Evolutionary conservation across 2,329 filamentous ascomycete species (phyloP).

Genomic region (Neurospora crassa): DNA sequence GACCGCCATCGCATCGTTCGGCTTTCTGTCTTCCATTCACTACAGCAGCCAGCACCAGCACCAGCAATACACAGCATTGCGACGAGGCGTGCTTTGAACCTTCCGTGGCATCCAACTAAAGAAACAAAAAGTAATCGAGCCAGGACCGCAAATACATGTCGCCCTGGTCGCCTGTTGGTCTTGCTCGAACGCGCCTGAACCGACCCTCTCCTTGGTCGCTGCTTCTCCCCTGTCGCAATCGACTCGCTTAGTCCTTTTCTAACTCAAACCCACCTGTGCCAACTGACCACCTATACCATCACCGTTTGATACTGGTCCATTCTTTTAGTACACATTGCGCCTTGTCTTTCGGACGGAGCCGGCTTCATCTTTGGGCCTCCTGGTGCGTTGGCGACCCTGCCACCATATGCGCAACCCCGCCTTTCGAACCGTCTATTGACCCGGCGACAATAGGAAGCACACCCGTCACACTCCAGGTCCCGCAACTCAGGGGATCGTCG

Average conservation of each 20-base stretch:
- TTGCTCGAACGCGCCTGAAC: background rate
- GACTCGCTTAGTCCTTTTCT: background rate
- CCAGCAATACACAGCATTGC: background rate
- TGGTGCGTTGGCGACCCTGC: background rate
- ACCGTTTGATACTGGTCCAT: background rate
- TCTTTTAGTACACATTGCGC: background rate
- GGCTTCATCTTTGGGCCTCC: background rate
- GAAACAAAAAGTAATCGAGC: background rate
- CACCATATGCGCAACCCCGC: background rate
- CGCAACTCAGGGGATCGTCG: background rate
- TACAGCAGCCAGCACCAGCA: background rate
- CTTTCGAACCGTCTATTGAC: background rate
- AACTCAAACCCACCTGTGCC: background rate
- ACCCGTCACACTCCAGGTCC: background rate
- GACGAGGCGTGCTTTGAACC: background rate
- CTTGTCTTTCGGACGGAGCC: background rate
- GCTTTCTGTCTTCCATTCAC: background rate
- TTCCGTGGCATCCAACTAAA: background rate
- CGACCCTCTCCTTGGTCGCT: background rate
- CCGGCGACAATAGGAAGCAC: background rate
- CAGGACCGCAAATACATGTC: background rate
- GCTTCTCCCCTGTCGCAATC: background rate
- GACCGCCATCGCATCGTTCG: background rate
- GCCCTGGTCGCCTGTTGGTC: background rate
- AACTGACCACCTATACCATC: background rate